Conservation (phyloP, 257 asterid species). For the Buddleja alternifolia region DNA sequence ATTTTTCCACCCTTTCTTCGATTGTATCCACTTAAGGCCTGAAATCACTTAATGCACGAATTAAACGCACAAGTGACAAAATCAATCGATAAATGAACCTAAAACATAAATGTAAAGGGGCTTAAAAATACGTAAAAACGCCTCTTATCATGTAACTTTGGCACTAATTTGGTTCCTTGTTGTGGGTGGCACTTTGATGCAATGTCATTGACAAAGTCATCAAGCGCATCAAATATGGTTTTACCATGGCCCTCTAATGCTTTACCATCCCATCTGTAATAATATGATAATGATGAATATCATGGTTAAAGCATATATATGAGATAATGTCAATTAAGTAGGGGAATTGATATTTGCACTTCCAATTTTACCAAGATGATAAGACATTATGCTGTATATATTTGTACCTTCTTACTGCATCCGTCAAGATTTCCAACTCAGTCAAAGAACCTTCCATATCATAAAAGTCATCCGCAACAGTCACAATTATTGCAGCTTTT, state of each 20-base stretch:
- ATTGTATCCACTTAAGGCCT: too few relatives aligned
- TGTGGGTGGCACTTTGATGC: slow-evolving; percentile 31
- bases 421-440: slow-evolving; percentile 46
- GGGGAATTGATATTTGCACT: too few relatives aligned
- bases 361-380: too few relatives aligned
- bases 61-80: too few relatives aligned
- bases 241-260: slow-evolving; percentile 54
- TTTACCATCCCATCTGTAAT: slow-evolving; percentile 59
- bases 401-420: slow-evolving; percentile 50
- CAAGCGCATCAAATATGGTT: slow-evolving; percentile 60
- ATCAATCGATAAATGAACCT: too few relatives aligned
- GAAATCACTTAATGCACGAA: too few relatives aligned
- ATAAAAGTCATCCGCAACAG: slow-evolving; percentile 64
- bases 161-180: slow-evolving; percentile 22
- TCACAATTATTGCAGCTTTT: slow-evolving; percentile 50
- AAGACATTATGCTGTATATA: too few relatives aligned
- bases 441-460: slow-evolving; percentile 55
- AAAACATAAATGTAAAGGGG: too few relatives aligned
- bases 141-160: slow-evolving; percentile 37
- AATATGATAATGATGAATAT: not conserved
- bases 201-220: slow-evolving; percentile 46
- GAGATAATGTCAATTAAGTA: too few relatives aligned
- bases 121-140: too few relatives aligned
- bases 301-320: too few relatives aligned
- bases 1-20: too few relatives aligned